Base-by-base conservation (phyloP, 345 rosid genomes). In the Hibiscus trionum region DNA sequence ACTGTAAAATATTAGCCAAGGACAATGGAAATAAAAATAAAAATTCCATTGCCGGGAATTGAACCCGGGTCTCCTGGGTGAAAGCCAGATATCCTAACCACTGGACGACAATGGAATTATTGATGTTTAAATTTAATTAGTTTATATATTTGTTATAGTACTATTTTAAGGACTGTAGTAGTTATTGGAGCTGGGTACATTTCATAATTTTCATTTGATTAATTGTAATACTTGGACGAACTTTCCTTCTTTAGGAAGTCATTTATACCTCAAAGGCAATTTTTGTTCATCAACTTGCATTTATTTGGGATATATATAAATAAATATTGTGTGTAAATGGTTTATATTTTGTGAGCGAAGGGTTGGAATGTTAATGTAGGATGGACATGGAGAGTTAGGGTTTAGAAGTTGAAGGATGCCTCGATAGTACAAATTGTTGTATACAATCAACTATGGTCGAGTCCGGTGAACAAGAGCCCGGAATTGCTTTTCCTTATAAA, bases 391-490 rank as follows among this genome's bases (percentile, higher is more conserved):
- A 75, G 95, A 35, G 7, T 58, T 11, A 87, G 12, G 96, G 89
- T 79, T 90, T 60, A 60, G 64, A 29, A 60, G 29, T 29, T 29
- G 9, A 11, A 60, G 17, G 19, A 5, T 57, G 5, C 61, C 29
- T 0, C 12, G 21, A 9, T 56, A 97, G 85, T 91, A 93, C 73
- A 2, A 88, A 91, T 59, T 89, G 91, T 39, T 96, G 97, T 39
- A 90, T 83, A 92, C 97, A 56, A 90, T 95, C 59, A 92, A 92
- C 79, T 87, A 89, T 78, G 92, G 91, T 53, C 86, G 93, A 73
- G 96, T 92, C 86, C 1, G 7, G 3, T 2, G 0, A 33, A 4
- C 1, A 27, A 31, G 33, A 29, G 14, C 21, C 26, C 24, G n/a
- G 5, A 14, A n/a, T 8, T 53, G 61, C 2, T 53, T 69, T 27